phyloP scores from a whole-genome alignment of 768 basidiomycete species.

The Macrocybe gigantea region DNA sequence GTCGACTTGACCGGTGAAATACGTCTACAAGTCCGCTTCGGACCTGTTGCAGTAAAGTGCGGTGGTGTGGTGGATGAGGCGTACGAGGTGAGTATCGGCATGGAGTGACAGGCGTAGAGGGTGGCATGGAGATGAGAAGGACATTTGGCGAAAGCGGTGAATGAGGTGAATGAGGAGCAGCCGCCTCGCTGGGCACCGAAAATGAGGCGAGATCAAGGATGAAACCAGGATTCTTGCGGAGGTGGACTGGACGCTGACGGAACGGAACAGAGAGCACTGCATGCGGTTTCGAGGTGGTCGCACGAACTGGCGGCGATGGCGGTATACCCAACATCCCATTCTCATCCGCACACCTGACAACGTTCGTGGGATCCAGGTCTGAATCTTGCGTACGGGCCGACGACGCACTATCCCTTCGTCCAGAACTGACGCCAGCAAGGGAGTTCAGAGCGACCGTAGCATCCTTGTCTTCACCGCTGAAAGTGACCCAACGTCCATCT shows the following conservation, averaged over 20 bases:
- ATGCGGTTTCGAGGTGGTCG: conserved; percentile 16
- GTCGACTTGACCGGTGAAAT: neutral
- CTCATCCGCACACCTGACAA: conserved; percentile 30
- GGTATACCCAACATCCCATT: conserved; percentile 18
- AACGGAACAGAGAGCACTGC: conserved; percentile 32
- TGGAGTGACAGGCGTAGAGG: conserved; percentile 6
- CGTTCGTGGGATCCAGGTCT: conserved; percentile 43
- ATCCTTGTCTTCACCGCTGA: conserved; percentile 23
- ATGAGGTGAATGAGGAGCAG: too few species aligned
- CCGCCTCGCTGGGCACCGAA: conserved; percentile 9
- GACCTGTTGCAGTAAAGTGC: conserved; percentile 1
- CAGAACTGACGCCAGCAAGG: conserved; percentile 10
- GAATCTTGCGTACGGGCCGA: conserved; percentile 43
- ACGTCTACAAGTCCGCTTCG: neutral
- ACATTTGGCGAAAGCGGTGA: too few species aligned
- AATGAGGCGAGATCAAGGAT: conserved; percentile 31
- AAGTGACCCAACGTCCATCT: conserved; percentile 33
- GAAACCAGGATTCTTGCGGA: conserved; percentile 27
- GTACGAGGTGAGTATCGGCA: conserved; percentile 3
- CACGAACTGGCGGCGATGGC: neutral
- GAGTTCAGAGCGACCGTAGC: conserved; percentile 12
- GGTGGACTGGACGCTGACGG: conserved; percentile 26
- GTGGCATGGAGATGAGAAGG: neutral
- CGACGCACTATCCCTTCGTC: conserved; percentile 36
- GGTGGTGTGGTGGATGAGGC: conserved; percentile 3